Percentiles rank a stretch among this genome's conserved stretches.
phyloP scores from a whole-genome alignment of 225 moss, liverwort and hornwort species.

The Pseudisothecium myosuroides region DNA sequence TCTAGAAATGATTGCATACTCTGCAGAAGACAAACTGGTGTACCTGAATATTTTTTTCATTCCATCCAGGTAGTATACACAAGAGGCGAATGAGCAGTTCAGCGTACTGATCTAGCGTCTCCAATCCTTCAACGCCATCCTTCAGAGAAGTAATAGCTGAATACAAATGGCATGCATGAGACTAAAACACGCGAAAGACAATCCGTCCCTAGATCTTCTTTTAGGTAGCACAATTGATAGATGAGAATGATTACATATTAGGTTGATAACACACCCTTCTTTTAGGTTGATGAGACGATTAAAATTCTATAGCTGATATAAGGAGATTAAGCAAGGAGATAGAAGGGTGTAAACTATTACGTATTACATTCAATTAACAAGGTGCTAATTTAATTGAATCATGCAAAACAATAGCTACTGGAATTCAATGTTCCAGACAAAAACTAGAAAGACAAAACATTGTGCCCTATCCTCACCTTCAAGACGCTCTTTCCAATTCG shows the following conservation, averaged over 20 bases:
- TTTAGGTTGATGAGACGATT: background rate
- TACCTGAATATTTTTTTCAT: constrained; percentile 95
- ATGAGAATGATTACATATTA: background rate
- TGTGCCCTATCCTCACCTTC: constrained; percentile 40
- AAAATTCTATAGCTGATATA: background rate
- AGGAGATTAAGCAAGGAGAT: background rate
- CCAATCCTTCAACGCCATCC: constrained; percentile 38
- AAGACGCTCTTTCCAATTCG: constrained; percentile 89
- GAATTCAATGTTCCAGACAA: background rate
- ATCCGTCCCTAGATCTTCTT: background rate
- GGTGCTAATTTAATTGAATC: background rate
- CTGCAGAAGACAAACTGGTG: background rate
- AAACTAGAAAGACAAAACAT: background rate
- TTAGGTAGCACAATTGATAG: background rate
- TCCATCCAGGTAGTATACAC: constrained; percentile 84
- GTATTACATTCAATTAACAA: background rate
- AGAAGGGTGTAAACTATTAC: background rate
- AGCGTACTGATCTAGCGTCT: constrained; percentile 31
- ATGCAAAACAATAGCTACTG: background rate
- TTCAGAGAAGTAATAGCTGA: constrained; percentile 49
- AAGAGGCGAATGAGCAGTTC: constrained; percentile 77
- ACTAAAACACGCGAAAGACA: background rate
- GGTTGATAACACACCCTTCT: background rate
- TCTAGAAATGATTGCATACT: background rate
- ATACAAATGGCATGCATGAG: background rate